These are phyloP conservation scores for Mytilinidion resinicola DNA, from an alignment of 495 filamentous ascomycete species.

Conservation along the genomic window DNA sequence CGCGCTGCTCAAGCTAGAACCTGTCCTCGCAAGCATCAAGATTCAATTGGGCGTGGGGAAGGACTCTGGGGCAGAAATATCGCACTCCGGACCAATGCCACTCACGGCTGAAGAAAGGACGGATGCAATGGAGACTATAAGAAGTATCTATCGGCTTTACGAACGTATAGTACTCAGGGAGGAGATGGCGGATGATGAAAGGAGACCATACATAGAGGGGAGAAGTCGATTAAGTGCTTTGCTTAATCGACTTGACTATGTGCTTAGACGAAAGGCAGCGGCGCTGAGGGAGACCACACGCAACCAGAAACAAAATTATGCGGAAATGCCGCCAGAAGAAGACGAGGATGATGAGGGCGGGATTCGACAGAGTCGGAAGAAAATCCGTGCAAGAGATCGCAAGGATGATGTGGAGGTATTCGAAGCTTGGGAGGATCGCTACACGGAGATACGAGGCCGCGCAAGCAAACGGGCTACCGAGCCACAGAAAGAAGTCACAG, in stretches of 20 bases:
- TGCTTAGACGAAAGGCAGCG: not conserved
- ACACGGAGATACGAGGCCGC: not conserved
- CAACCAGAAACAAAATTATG: not conserved
- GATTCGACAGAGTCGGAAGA: not conserved
- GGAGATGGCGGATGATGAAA: constrained; percentile 9
- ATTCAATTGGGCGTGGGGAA: constrained; percentile 18
- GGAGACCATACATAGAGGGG: constrained; percentile 2
- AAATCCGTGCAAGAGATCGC: not conserved
- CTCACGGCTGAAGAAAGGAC: constrained; percentile 1
- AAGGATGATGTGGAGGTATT: not conserved
- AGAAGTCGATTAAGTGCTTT: constrained; percentile 12
- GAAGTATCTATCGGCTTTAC: constrained; percentile 13
- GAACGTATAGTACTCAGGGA: constrained; percentile 12
- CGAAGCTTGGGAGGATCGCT: not conserved
- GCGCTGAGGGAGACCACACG: not conserved
- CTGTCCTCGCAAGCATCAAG: constrained; percentile 6
- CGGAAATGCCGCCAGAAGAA: not conserved
- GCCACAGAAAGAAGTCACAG: too few species aligned
- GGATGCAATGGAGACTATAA: constrained; percentile 17
- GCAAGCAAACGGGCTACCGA: not conserved
- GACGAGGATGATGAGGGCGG: not conserved
- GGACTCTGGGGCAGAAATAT: not conserved
- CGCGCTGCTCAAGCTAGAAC: constrained; percentile 10
- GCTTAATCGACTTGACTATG: constrained; percentile 4
- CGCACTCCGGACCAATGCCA: not conserved